Evolutionary conservation across 768 basidiomycete species (phyloP).

Genomic region (Auriscalpium microsporum): DNA sequence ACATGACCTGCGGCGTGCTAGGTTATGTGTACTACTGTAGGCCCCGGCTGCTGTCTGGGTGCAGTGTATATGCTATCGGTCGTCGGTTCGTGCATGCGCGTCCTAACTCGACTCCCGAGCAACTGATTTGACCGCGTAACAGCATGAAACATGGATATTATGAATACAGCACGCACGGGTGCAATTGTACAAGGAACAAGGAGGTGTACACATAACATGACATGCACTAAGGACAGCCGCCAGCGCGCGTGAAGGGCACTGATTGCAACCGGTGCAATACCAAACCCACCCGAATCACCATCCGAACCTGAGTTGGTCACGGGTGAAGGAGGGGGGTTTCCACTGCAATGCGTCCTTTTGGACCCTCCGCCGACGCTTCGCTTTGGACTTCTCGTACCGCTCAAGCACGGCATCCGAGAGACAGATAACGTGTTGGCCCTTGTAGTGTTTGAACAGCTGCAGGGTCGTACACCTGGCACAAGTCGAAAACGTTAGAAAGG

Average conservation of each 20-base stretch:
- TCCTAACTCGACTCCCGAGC: background rate
- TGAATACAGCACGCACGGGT: background rate
- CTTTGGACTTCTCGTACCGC: slow-evolving; percentile 76
- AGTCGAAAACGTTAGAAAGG: background rate
- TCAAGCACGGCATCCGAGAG: slow-evolving; percentile 87
- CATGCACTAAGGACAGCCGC: background rate
- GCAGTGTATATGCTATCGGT: background rate
- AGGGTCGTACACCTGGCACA: slow-evolving; percentile 76
- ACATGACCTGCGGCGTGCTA: background rate
- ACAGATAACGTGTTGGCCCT: slow-evolving; percentile 89
- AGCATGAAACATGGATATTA: background rate
- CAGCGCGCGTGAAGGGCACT: background rate
- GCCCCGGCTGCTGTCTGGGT: background rate
- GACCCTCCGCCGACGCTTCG: slow-evolving; percentile 73
- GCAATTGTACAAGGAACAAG: background rate
- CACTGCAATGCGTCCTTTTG: slow-evolving; percentile 75
- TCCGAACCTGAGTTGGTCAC: slow-evolving; percentile 78
- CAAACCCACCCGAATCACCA: slow-evolving; percentile 23
- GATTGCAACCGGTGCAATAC: background rate
- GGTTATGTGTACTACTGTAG: background rate
- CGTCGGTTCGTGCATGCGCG: background rate
- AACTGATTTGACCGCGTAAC: background rate
- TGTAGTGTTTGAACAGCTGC: slow-evolving; percentile 93
- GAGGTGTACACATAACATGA: background rate
- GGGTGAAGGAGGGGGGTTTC: slow-evolving; percentile 92